Evolutionary conservation across 176 grass and related monocot genomes (phyloP), one percentile per base, ranked within the genome.

Genomic region (Avena insularis): DNA sequence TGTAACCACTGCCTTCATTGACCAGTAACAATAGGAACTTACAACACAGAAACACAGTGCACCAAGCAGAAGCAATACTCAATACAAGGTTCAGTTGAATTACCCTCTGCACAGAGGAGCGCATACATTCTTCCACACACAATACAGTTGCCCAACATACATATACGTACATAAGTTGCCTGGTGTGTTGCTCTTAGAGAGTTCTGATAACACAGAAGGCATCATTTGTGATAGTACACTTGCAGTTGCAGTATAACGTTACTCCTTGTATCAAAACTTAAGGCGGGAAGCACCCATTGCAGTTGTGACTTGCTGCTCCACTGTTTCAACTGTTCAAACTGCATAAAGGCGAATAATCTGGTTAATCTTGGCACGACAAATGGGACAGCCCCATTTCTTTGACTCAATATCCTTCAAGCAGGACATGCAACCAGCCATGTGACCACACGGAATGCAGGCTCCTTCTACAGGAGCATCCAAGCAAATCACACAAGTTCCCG

Each of bases 351-450:
- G 93, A 29, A 99, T n/a, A 73, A 99, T 75, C 78, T 96, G 94
- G 87, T 82, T 86, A 57, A 99, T 99, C 11, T 92, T 92, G 89
- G 86, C 78, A 20, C 97, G 97, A 36, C 97, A 99, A 81, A 99
- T 93, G 8, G 97, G 97, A 84, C 97, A 99, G 15, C 91, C 97
- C 71, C 92, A 89, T 87, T 90, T 92, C 89, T 96, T 96, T 3
- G 85, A 83, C 69, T 99, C 92, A 23, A 99, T 99, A 38, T 96
- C 94, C 89, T 67, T 96, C 66, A 99, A 88, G 78, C 97, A 99
- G 60, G 84, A 84, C 94, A 99, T 99, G 80, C 97, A 99, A 62
- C 97, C 94, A 47, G 92, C 97, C 97, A 96, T 99, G 86, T 99
- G 97, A 71, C 97, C 97, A 46, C 97, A 99, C 0, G 97, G 97